Percentiles rank a stretch among this genome's conserved stretches.
Evolutionary conservation across 768 basidiomycete species (phyloP).

Genomic region (Termitomyces eurrhizus): DNA sequence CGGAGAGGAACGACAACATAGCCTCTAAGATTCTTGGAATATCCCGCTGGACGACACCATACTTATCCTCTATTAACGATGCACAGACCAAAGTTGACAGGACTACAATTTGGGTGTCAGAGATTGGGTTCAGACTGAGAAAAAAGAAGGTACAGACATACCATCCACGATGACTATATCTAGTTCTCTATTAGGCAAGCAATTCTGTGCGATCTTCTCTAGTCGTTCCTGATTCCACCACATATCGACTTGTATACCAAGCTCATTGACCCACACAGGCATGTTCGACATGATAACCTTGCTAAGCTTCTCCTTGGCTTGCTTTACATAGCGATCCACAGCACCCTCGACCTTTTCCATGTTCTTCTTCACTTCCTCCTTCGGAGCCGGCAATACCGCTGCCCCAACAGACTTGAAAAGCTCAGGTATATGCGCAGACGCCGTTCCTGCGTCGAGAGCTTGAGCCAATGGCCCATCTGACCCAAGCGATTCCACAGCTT

Average conservation of each 20-base stretch:
- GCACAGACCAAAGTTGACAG: slow-evolving; percentile 65
- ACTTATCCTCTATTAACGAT: slow-evolving; percentile 76
- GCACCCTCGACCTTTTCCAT: slow-evolving; percentile 12
- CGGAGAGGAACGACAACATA: slow-evolving; percentile 59
- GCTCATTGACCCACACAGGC: slow-evolving; percentile 3
- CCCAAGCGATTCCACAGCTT: slow-evolving; percentile 52
- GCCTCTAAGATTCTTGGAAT: slow-evolving; percentile 81
- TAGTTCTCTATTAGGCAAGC: slow-evolving; percentile 57
- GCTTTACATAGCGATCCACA: slow-evolving; percentile 3
- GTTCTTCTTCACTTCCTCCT: slow-evolving; percentile 20
- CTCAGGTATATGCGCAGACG: slow-evolving; percentile 34
- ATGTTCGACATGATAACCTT: neutral
- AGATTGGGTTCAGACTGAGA: neutral
- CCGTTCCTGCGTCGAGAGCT: slow-evolving; percentile 44
- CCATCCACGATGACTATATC: slow-evolving; percentile 63
- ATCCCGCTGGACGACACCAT: slow-evolving; percentile 82
- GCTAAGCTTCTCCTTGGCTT: neutral
- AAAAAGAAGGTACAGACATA: slow-evolving; percentile 23
- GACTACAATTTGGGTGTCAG: slow-evolving; percentile 34
- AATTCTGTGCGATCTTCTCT: slow-evolving; percentile 48
- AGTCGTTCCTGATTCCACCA: slow-evolving; percentile 63
- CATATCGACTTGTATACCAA: slow-evolving; percentile 2
- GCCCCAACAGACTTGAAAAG: slow-evolving; percentile 41
- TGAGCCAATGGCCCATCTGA: slow-evolving; percentile 55
- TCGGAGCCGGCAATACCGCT: slow-evolving; percentile 12